Evolutionary conservation across 257 asterid species (phyloP).

Genomic region (Pogostemon cablin): DNA sequence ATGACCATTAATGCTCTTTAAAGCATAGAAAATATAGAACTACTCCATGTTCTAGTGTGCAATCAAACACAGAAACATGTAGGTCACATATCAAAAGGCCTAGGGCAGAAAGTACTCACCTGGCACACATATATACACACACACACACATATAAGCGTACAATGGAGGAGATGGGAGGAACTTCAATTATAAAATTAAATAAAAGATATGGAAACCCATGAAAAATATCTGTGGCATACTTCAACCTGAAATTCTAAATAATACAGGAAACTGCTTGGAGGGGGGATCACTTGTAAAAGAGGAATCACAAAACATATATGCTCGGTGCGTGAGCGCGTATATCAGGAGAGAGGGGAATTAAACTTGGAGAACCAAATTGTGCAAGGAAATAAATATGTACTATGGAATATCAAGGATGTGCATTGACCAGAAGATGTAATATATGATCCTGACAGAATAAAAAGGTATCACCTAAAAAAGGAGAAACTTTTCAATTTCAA

Average conservation of each 20-base stretch:
- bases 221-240: not conserved
- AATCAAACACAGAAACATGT: not conserved
- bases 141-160: not conserved
- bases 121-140: not conserved
- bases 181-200: too few species aligned
- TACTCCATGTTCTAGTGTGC: not conserved
- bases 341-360: not conserved
- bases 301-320: not conserved
- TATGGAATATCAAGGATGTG: not conserved
- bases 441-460: not conserved
- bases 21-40: not conserved
- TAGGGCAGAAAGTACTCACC: not conserved
- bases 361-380: not conserved
- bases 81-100: not conserved
- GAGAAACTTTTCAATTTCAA: not conserved
- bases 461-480: slow-evolving; percentile 8
- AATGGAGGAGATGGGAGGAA: not conserved
- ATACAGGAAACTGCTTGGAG: not conserved
- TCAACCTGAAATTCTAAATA: not conserved
- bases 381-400: slow-evolving; percentile 4
- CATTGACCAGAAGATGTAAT: not conserved
- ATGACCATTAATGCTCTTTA: not conserved
- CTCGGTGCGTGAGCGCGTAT: not conserved
- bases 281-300: not conserved
- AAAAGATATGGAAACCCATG: too few species aligned